Conservation (phyloP, 1,284 basidiomycete species). For the Pseudozyma sp. region DNA sequence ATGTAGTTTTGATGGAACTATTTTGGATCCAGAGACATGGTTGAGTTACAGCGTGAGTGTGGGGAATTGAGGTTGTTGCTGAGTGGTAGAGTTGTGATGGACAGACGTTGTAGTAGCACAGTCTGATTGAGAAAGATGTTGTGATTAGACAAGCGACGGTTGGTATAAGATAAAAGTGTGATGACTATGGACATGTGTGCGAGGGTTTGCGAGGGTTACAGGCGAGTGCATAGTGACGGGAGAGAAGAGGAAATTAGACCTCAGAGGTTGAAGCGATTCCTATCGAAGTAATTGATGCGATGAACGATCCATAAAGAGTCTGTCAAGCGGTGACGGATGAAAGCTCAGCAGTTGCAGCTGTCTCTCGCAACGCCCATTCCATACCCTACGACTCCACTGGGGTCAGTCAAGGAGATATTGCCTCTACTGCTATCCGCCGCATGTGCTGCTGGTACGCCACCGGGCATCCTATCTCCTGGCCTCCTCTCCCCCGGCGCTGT, state of each 20-base stretch:
- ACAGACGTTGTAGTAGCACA: too few relatives aligned
- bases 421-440: constrained; percentile 55
- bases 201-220: not conserved
- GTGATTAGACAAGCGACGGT: not conserved
- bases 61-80: too few relatives aligned
- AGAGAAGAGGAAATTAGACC: not conserved
- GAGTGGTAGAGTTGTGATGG: too few relatives aligned
- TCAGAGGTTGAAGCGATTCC: not conserved
- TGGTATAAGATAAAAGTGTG: not conserved
- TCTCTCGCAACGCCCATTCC: constrained; percentile 51
- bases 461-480: constrained; percentile 67
- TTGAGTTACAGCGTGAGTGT: too few relatives aligned
- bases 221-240: not conserved
- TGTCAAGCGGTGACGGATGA: not conserved
- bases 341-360: constrained; percentile 53
- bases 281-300: not conserved
- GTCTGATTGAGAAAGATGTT: not conserved
- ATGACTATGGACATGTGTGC: not conserved
- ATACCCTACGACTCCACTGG: constrained; percentile 41
- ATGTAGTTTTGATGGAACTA: too few relatives aligned
- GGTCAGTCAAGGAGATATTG: constrained; percentile 52
- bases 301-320: too few relatives aligned
- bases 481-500: constrained; percentile 56
- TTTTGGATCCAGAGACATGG: too few relatives aligned
- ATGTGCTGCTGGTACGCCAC: constrained; percentile 60